Percentiles rank a stretch among this genome's conserved stretches.
Conservation (phyloP, 108 stramenopile genomes). For the Nitzschia sp. region DNA sequence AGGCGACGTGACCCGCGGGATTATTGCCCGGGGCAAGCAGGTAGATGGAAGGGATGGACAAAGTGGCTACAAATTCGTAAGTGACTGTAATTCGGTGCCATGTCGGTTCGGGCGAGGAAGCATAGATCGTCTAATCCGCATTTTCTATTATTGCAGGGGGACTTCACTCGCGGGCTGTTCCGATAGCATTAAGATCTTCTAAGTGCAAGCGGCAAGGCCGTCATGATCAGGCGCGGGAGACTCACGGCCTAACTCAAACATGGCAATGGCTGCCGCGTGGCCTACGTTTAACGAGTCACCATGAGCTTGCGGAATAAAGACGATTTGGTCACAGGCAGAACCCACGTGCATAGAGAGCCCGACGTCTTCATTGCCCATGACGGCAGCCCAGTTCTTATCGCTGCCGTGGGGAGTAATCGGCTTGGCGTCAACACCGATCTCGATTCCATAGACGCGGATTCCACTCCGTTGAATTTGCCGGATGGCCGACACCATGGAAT, state of each 20-base stretch:
- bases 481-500: not conserved
- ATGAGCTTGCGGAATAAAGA: constrained; percentile 27
- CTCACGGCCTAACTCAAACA: constrained; percentile 26
- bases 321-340: constrained; percentile 17
- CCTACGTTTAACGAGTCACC: constrained; percentile 32
- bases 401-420: constrained; percentile 6
- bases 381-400: constrained; percentile 19
- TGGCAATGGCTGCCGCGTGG: constrained; percentile 32
- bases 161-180: too few relatives aligned
- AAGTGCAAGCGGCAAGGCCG: constrained; percentile 24
- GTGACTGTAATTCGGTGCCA: too few relatives aligned
- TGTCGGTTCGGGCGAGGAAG: too few relatives aligned
- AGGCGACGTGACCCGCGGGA: too few relatives aligned
- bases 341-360: constrained; percentile 1
- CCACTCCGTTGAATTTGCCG: not conserved
- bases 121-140: too few relatives aligned
- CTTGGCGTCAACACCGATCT: constrained; percentile 12
- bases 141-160: too few relatives aligned
- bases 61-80: too few relatives aligned
- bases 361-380: constrained; percentile 31
- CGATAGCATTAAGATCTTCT: too few relatives aligned
- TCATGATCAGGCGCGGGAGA: constrained; percentile 4
- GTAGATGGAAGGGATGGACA: too few relatives aligned
- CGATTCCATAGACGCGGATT: constrained; percentile 24
- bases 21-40: too few relatives aligned